Conservation (phyloP, 1,284 basidiomycete genomes). For the Anthracocystis setariae region DNA sequence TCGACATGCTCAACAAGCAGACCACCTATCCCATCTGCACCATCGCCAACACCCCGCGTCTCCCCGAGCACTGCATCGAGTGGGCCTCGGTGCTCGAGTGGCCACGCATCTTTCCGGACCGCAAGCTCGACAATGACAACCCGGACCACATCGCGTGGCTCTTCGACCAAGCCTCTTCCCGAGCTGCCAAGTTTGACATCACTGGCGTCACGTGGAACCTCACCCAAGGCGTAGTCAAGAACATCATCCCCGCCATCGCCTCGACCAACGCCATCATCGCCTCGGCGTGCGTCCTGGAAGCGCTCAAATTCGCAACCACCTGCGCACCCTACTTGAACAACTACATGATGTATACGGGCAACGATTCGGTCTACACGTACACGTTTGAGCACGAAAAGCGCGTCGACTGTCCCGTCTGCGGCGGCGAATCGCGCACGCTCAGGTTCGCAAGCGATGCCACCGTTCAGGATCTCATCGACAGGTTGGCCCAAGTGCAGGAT, state of each 20-base stretch:
- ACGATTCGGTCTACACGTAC: slow-evolving; percentile 95
- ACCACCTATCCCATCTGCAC: slow-evolving; percentile 98
- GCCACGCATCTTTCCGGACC: slow-evolving; percentile 82
- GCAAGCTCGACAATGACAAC: slow-evolving; percentile 74
- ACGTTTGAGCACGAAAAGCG: slow-evolving; percentile 96
- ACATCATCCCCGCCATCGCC: slow-evolving; percentile 88
- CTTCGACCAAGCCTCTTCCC: slow-evolving; percentile 76
- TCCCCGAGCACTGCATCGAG: slow-evolving; percentile 99
- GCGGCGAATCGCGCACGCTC: slow-evolving; percentile 74
- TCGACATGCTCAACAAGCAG: slow-evolving; percentile 97
- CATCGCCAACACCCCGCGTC: slow-evolving; percentile 96
- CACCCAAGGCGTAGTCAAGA: slow-evolving; percentile 98
- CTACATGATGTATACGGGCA: slow-evolving; percentile 90
- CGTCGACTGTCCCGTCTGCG: slow-evolving; percentile 94
- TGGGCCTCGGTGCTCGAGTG: slow-evolving; percentile 99
- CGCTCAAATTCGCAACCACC: slow-evolving; percentile 96
- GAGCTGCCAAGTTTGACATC: slow-evolving; percentile 92
- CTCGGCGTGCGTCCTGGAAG: slow-evolving; percentile 97
- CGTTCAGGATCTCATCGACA: slow-evolving; percentile 54
- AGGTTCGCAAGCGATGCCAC: slow-evolving; percentile 19
- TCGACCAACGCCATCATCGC: slow-evolving; percentile 66
- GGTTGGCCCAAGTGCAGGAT: slow-evolving; percentile 52
- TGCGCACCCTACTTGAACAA: slow-evolving; percentile 94
- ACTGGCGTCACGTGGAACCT: slow-evolving; percentile 97
- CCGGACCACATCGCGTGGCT: slow-evolving; percentile 97